phyloP scores from a whole-genome alignment of 768 basidiomycete species.

The Boletus fagicola region DNA sequence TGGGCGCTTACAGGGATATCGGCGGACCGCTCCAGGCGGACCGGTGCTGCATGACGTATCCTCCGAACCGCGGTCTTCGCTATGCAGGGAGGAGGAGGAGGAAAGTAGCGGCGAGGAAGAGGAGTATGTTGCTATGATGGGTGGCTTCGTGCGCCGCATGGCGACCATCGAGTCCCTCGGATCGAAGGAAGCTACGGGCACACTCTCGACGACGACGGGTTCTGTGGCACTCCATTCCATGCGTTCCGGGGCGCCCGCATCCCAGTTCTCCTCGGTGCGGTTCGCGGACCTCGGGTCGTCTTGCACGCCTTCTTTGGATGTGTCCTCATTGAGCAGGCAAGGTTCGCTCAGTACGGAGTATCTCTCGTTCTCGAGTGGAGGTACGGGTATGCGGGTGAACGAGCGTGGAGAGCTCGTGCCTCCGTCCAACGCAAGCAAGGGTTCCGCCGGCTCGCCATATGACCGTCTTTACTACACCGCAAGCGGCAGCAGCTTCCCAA shows the following conservation, averaged over 20 bases:
- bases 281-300: constrained; percentile 15
- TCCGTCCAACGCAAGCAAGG: background rate
- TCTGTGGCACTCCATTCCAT: constrained; percentile 27
- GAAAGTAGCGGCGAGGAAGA: constrained; percentile 27
- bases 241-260: constrained; percentile 25
- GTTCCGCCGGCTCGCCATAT: constrained; percentile 8
- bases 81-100: constrained; percentile 4
- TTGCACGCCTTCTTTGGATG: background rate
- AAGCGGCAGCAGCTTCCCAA: constrained; percentile 13
- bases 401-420: constrained; percentile 30
- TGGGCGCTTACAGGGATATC: constrained; percentile 1
- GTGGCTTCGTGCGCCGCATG: constrained; percentile 68
- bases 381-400: constrained; percentile 20
- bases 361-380: constrained; percentile 26
- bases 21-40: background rate
- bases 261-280: constrained; percentile 28
- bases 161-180: constrained; percentile 79
- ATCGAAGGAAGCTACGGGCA: constrained; percentile 48
- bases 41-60: constrained; percentile 6
- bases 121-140: constrained; percentile 54
- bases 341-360: constrained; percentile 27
- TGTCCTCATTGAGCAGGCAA: background rate
- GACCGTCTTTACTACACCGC: constrained; percentile 19
- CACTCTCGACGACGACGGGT: constrained; percentile 33
- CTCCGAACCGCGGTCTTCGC: constrained; percentile 18